These are phyloP conservation scores for Flaveria linearis DNA, from an alignment of 129 eudicot species.

Conservation along the genomic window DNA sequence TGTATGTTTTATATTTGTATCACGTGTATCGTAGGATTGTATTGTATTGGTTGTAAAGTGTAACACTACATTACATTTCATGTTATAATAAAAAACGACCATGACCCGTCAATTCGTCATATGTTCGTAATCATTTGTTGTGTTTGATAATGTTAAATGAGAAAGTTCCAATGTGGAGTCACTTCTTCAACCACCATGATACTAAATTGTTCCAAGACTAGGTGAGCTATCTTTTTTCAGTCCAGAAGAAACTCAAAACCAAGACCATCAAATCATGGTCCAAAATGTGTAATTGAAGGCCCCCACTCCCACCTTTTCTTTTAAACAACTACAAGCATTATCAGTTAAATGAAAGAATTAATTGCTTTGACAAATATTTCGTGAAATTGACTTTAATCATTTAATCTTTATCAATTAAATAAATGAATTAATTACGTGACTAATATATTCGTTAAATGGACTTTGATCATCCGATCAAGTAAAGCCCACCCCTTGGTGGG, in stretches of 20 bases:
- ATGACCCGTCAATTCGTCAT: too few relatives aligned
- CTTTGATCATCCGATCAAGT: too few relatives aligned
- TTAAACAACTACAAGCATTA: neutral
- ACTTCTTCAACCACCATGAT: constrained; percentile 23
- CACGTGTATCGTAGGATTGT: neutral
- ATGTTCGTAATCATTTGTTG: neutral
- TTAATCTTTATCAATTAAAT: too few relatives aligned
- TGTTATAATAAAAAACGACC: too few relatives aligned
- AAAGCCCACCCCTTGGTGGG: too few relatives aligned
- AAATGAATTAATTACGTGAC: too few relatives aligned
- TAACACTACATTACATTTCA: too few relatives aligned
- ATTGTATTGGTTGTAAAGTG: neutral
- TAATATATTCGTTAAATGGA: too few relatives aligned
- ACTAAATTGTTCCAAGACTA: constrained; percentile 12
- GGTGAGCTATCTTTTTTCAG: constrained; percentile 8
- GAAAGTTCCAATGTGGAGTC: constrained; percentile 17
- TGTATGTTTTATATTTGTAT: neutral
- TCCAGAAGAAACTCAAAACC: constrained; percentile 25
- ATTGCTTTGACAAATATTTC: neutral
- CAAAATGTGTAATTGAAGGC: neutral
- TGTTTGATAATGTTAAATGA: constrained; percentile 12
- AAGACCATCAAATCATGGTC: constrained; percentile 6
- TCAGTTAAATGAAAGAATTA: neutral
- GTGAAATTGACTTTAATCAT: too few relatives aligned
- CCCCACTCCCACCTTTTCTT: constrained; percentile 21